These are phyloP conservation scores for Fusarium decemcellulare DNA, from an alignment of 2,329 filamentous ascomycete genomes.

Conservation along the genomic window DNA sequence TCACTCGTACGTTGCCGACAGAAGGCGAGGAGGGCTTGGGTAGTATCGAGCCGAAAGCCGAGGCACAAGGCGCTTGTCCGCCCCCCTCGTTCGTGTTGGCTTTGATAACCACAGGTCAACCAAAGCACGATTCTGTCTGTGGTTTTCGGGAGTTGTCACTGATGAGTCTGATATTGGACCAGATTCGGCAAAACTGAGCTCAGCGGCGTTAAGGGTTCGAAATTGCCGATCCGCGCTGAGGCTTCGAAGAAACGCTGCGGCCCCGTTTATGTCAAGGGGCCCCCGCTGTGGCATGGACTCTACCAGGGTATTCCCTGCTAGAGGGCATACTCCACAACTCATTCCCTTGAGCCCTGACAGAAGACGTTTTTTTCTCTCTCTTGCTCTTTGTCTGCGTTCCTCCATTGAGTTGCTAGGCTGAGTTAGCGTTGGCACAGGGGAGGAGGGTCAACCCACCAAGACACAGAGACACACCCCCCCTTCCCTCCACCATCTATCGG, in stretches of 20 bases:
- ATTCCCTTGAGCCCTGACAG: slow-evolving; percentile 16
- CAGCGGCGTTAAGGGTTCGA: slow-evolving; percentile 37
- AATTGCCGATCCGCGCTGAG: slow-evolving; percentile 34
- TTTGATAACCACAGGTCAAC: no score
- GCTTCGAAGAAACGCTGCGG: slow-evolving; percentile 18
- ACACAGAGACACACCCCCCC: background rate
- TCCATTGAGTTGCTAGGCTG: slow-evolving; percentile 23
- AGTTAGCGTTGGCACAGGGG: slow-evolving; percentile 27
- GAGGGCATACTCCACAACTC: slow-evolving; percentile 11
- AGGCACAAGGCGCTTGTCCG: no score
- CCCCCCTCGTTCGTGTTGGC: no score
- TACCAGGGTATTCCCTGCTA: slow-evolving; percentile 23
- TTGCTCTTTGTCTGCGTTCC: background rate
- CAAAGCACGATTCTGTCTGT: no score
- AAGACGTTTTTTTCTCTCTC: slow-evolving; percentile 27
- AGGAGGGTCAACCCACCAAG: slow-evolving; percentile 5
- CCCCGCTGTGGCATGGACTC: slow-evolving; percentile 25
- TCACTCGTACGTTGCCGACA: slow-evolving; percentile 44
- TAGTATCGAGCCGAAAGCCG: no score
- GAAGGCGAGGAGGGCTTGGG: slow-evolving; percentile 18
- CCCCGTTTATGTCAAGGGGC: slow-evolving; percentile 20
- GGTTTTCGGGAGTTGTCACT: background rate
- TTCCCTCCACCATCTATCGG: slow-evolving; percentile 41
- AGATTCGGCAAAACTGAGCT: slow-evolving; percentile 8
- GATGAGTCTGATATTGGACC: background rate